Percentiles rank a stretch among this genome's conserved stretches.
Conservation (phyloP, 805 yeast genomes). For the Cyberlindnera xylosilytica region DNA sequence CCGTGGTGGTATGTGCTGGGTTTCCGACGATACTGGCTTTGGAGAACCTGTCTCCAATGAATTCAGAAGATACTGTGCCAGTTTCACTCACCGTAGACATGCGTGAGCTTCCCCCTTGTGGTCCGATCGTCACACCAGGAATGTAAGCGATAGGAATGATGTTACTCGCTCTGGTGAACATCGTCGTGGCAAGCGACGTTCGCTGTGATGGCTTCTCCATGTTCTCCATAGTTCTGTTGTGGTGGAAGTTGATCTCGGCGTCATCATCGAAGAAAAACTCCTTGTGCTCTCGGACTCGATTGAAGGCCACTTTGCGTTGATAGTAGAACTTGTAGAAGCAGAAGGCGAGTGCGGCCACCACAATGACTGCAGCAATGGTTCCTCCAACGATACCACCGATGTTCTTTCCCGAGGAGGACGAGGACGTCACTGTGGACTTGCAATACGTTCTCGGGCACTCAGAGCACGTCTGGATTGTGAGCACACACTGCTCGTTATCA, state of each 20-base stretch:
- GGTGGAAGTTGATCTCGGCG: slow-evolving; percentile 28
- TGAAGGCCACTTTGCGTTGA: slow-evolving; percentile 31
- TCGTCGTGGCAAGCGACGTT: slow-evolving; percentile 51
- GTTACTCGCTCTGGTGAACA: slow-evolving; percentile 78
- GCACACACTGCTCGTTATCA: slow-evolving; percentile 48
- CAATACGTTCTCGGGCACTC: slow-evolving; percentile 58
- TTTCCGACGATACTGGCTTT: slow-evolving; percentile 42
- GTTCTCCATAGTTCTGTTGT: slow-evolving; percentile 26
- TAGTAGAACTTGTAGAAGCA: slow-evolving; percentile 43
- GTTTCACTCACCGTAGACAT: slow-evolving; percentile 28
- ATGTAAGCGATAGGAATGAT: slow-evolving; percentile 89
- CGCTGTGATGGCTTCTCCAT: slow-evolving; percentile 29
- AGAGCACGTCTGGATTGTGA: slow-evolving; percentile 54
- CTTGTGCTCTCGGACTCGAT: slow-evolving; percentile 27
- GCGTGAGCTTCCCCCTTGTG: slow-evolving; percentile 23
- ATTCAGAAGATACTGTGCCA: slow-evolving; percentile 19
- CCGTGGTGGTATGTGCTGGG: slow-evolving; percentile 52
- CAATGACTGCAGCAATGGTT: slow-evolving; percentile 59
- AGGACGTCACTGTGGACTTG: slow-evolving; percentile 24
- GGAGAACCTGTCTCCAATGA: slow-evolving; percentile 35
- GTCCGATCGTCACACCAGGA: slow-evolving; percentile 82
- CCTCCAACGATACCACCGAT: slow-evolving; percentile 73
- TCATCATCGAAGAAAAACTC: slow-evolving; percentile 29
- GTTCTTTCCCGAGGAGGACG: slow-evolving; percentile 17
- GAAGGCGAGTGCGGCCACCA: slow-evolving; percentile 38